Evolutionary conservation across 257 asterid species (phyloP).

Genomic region (Penstemon newberryi): DNA sequence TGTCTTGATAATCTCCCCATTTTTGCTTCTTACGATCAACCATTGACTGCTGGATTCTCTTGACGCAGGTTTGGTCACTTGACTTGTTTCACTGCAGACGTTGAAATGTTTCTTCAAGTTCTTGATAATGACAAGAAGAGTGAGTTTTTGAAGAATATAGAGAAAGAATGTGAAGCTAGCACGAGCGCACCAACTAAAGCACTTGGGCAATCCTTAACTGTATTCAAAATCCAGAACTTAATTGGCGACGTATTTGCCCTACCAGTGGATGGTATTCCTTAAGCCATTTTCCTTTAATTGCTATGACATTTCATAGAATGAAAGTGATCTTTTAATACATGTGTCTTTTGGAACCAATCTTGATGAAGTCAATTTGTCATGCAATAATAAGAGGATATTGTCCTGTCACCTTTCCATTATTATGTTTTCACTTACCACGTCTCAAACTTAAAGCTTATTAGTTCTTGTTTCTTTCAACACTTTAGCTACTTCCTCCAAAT

Average conservation of each 20-base stretch:
- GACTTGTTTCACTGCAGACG: conserved; percentile 80
- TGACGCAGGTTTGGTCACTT: conserved; percentile 88
- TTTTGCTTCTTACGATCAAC: conserved; percentile 16
- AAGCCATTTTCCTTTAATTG: conserved; percentile 20
- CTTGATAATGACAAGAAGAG: conserved; percentile 50
- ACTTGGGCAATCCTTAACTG: conserved; percentile 75
- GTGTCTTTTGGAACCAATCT: conserved; percentile 7
- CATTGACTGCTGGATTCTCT: conserved; percentile 22
- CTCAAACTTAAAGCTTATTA: background rate
- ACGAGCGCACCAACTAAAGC: conserved; percentile 46
- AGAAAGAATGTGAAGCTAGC: conserved; percentile 46
- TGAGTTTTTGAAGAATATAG: conserved; percentile 57
- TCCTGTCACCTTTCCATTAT: background rate
- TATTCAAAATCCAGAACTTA: conserved; percentile 67
- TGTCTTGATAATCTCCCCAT: conserved; percentile 6
- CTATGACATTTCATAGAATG: conserved; percentile 1
- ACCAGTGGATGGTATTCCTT: conserved; percentile 57
- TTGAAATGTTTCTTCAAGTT: conserved; percentile 67
- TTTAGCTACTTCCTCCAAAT: background rate
- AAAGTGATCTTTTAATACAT: conserved; percentile 2
- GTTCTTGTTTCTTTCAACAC: conserved; percentile 4
- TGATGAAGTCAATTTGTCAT: conserved; percentile 20
- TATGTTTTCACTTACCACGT: conserved; percentile 8
- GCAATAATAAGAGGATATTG: conserved; percentile 16
- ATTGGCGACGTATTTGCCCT: conserved; percentile 58